Conservation (phyloP, 371 early-diverging fungal genomes). For the Mortierella sp. region DNA sequence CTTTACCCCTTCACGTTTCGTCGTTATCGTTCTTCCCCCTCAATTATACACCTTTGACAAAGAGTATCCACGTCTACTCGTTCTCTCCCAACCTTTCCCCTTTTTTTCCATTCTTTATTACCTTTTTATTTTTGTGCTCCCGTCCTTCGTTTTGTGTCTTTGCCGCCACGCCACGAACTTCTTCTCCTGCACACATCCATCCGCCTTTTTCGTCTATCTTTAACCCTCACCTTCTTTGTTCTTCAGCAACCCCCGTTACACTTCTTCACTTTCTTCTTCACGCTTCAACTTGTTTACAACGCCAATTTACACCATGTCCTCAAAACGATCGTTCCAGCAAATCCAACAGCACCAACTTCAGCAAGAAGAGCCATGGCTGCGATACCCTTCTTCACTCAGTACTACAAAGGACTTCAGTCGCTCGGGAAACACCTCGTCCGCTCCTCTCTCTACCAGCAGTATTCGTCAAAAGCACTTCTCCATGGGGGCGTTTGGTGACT, state of each 20-base stretch:
- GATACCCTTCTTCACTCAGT: conserved; percentile 18
- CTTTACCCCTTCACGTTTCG: background rate
- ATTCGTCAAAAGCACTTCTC: conserved; percentile 11
- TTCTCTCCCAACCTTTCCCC: background rate
- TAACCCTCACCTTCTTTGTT: conserved; percentile 1
- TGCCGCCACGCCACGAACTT: background rate
- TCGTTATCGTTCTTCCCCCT: conserved; percentile 2
- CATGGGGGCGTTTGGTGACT: conserved; percentile 7
- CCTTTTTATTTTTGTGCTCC: background rate
- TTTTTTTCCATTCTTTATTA: background rate
- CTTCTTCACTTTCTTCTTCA: background rate
- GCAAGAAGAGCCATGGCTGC: conserved; percentile 48
- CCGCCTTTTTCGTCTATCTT: background rate
- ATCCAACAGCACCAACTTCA: conserved; percentile 29
- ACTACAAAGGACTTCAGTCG: conserved; percentile 28
- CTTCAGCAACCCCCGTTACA: background rate
- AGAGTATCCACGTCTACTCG: conserved; percentile 6
- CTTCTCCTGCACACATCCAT: background rate
- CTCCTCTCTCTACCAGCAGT: background rate
- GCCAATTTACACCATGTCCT: conserved; percentile 15
- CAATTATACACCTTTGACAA: background rate
- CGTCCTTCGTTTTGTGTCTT: background rate
- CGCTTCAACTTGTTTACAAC: background rate
- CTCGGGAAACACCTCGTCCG: background rate
- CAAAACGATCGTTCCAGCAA: conserved; percentile 42